Conservation (phyloP, 331 rosid species). For the Dryas integrifolia region DNA sequence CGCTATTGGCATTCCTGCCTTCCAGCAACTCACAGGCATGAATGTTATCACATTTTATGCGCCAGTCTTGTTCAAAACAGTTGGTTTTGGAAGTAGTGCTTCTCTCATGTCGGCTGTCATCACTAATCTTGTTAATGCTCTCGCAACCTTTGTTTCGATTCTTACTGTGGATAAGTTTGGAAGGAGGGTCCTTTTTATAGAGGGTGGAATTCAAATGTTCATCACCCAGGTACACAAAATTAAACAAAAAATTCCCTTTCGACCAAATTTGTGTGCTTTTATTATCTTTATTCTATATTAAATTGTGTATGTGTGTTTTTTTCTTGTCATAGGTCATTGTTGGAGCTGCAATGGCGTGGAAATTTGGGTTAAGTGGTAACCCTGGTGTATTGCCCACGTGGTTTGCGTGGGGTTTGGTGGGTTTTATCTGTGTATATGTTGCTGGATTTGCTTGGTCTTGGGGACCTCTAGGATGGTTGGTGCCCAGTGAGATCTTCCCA, state of each 20-base stretch:
- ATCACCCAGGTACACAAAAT: background rate
- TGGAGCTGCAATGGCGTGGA: background rate
- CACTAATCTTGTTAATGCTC: background rate
- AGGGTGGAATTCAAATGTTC: constrained; percentile 2
- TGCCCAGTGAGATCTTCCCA: constrained; percentile 23
- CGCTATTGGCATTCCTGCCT: constrained; percentile 7
- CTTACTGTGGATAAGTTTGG: background rate
- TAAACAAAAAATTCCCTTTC: no score
- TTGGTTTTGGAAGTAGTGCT: background rate
- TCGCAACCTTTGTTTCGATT: background rate
- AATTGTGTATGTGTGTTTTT: no score
- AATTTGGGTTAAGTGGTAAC: constrained; percentile 20
- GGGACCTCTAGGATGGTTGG: constrained; percentile 31
- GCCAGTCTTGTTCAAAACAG: constrained; percentile 13
- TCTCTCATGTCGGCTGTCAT: constrained; percentile 3
- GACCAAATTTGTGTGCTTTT: no score
- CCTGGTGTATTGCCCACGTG: background rate
- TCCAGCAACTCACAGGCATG: constrained; percentile 23
- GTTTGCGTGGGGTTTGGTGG: constrained; percentile 1
- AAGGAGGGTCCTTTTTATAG: background rate
- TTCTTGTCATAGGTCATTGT: background rate
- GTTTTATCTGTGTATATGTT: constrained; percentile 1
- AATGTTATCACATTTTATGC: constrained; percentile 20
- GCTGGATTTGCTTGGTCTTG: constrained; percentile 25
- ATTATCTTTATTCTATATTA: no score